Evolutionary conservation across 768 basidiomycete genomes (phyloP).

Genomic region (Macrolepiota dolichaula): DNA sequence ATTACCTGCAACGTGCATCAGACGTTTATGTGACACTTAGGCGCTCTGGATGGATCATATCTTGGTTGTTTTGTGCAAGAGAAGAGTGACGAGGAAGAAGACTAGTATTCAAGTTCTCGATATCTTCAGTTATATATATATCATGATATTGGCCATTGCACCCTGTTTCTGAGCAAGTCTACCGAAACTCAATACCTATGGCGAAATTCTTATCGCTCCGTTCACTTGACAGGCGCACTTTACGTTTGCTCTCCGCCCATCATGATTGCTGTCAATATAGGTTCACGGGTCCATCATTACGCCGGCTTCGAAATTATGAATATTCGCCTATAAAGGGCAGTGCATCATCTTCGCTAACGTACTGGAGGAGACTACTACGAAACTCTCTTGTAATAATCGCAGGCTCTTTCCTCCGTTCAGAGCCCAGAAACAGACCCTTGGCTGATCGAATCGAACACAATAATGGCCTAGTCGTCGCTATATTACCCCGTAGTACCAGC

Average conservation of each 20-base stretch:
- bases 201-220: neutral
- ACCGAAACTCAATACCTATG: neutral
- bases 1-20: neutral
- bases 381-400: too few species aligned
- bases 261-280: neutral
- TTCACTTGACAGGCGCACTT: neutral
- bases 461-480: too few species aligned
- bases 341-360: neutral
- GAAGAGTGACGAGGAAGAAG: constrained; percentile 20
- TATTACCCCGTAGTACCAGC: neutral
- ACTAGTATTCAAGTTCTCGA: neutral
- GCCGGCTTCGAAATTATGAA: neutral
- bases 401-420: too few species aligned
- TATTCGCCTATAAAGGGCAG: neutral
- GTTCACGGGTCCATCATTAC: neutral
- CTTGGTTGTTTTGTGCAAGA: constrained; percentile 22
- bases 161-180: neutral
- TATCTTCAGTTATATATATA: neutral
- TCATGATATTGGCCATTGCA: neutral
- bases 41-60: constrained; percentile 39
- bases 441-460: too few species aligned
- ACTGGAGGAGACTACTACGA: too few species aligned
- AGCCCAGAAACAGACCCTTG: too few species aligned
- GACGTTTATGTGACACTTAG: constrained; percentile 17
- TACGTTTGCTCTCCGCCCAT: neutral